These are phyloP conservation scores for Beauveria sp. DNA, from an alignment of 2,329 filamentous ascomycete species.

Conservation along the genomic window DNA sequence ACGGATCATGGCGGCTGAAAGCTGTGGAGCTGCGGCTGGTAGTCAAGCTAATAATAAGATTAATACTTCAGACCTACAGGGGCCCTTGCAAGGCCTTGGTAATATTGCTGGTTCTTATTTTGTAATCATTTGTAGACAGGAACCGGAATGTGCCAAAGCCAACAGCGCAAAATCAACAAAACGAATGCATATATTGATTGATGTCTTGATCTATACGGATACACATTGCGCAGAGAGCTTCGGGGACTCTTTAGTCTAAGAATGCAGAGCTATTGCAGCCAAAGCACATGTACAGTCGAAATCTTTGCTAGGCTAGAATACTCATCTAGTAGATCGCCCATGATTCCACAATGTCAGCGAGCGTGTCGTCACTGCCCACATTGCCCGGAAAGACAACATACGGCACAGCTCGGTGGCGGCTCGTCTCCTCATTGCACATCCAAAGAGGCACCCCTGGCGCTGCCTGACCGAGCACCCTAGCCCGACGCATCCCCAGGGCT, in stretches of 20 bases:
- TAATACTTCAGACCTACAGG: not conserved
- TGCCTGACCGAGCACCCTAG: constrained; percentile 46
- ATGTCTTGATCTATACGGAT: not conserved
- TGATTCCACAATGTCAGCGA: constrained; percentile 34
- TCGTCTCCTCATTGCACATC: constrained; percentile 44
- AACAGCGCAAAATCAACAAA: no score
- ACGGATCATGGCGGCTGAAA: constrained; percentile 18
- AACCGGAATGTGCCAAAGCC: no score
- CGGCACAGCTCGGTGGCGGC: constrained; percentile 40
- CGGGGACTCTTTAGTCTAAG: not conserved
- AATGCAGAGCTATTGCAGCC: not conserved
- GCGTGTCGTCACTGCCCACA: constrained; percentile 41
- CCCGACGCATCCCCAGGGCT: constrained; percentile 42
- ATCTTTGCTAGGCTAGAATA: not conserved
- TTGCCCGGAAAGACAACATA: constrained; percentile 54
- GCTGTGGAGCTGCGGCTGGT: not conserved
- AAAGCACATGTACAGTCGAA: not conserved
- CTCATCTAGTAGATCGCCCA: constrained; percentile 11
- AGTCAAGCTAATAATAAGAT: not conserved
- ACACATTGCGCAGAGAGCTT: not conserved
- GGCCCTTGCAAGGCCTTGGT: not conserved
- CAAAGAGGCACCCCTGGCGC: constrained; percentile 50
- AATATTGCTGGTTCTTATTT: not conserved
- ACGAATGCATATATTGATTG: not conserved
- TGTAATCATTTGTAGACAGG: not conserved